Evolutionary conservation across 805 yeast species (phyloP), one percentile per base, ranked within the genome.

Genomic region (Candida vartiovaarae): DNA sequence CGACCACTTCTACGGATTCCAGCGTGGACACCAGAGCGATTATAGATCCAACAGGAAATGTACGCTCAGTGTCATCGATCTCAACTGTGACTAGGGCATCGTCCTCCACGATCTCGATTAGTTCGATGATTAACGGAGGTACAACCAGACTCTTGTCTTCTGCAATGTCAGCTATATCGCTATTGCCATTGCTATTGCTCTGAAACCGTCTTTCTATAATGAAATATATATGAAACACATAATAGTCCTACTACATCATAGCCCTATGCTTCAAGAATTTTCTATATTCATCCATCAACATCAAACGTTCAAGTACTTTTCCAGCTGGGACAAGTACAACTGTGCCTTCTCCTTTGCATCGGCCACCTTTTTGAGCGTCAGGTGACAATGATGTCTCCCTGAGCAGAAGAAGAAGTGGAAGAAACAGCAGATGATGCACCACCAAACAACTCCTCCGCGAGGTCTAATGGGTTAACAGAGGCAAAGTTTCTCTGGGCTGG

Each of bases 281-380:
- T 34, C 36, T 15, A 20, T 34, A 34, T 34, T 23, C 26, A 20
- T 7, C 36, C 3, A 34, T 5, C 15, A 11, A 11, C 8, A 6
- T 25, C 30, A 38, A 23, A 38, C 40, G 20, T 28, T 29, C 4
- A 38, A 36, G 38, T 51, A 51, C 33, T 43, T 45, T 32, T 47
- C 56, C 24, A 56, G 38, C 37, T 46, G 55, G 31, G 49, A 27
- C 38, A 56, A 38, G 38, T 53, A 56, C 24, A 50, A 27, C 5
- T 63, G 53, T 10, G 80, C 79, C 59, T 71, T 72, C 38, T 63
- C 64, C 48, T 70, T 70, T n/a, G 76, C 62, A 49, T 71, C 76
- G 24, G 58, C 55, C 24, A 70, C 70, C 43, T 64, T 64, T 38
- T 68, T 67, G 10, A 68, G 47, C 0, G 60, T 57, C 33, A 71